Base-by-base conservation (phyloP, 176 grass and related monocot species). In the Carex littledalei region DNA sequence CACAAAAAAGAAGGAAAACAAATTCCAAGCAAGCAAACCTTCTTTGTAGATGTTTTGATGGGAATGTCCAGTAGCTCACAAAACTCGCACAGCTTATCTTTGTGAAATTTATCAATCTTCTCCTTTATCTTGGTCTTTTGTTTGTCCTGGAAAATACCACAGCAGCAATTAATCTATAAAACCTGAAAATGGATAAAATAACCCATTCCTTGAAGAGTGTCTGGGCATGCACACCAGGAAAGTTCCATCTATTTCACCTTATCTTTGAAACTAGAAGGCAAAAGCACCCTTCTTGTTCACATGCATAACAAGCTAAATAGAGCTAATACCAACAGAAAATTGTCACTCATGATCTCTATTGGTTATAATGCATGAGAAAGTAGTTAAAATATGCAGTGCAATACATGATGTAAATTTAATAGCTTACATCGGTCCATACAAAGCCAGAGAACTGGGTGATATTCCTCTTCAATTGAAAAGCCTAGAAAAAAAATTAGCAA, bases 391-490 rank as follows among this genome's bases (percentile, higher is more conserved):
- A 43, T 49, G 13, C 65, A 43, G 59, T 35, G 89, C 13, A 89
- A 72, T 39, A 85, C n/a, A 10, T 66, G 1, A 18, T 41, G 59
- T 50, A 45, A 47, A 17, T 71, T 79, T 8, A 26, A 68, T 21
- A 86, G 85, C 60, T 85, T 84, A 99, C 97, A 85, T 95, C 93
- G 62, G 80, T 89, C 93, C 93, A 99, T 83, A 99, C 97, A 87
- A 84, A 99, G 21, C 97, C 97, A 88, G 97, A 99, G 84, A 99
- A 99, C 47, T 99, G 93, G 55, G 84, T 71, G 68, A 99, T 89
- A 79, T 99, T 99, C 85, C 90, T 94, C 90, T 95, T 99, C 87
- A 95, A 81, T 67, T 85, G 91, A 87, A 86, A 85, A 55, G 9
- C 87, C 93, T 99, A 92, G 24, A 72, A 72, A 90, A 56, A 88